Conservation (phyloP, 257 asterid species). For the Voacanga thouarsii region DNA sequence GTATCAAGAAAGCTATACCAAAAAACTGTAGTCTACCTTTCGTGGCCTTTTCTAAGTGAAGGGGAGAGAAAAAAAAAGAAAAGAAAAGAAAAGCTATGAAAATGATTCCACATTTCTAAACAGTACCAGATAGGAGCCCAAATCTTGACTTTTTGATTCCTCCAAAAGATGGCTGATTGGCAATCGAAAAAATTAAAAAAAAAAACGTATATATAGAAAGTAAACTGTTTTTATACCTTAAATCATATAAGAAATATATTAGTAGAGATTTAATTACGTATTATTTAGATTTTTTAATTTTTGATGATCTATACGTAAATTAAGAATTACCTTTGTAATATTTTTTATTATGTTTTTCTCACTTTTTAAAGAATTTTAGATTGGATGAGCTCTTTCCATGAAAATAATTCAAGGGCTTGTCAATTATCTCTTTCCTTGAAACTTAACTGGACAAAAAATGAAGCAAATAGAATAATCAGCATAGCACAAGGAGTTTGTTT, state of each 20-base stretch:
- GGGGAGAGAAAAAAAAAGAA: too few relatives aligned
- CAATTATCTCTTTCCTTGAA: neutral
- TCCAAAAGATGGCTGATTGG: neutral
- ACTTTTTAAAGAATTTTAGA: too few relatives aligned
- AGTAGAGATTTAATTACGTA: too few relatives aligned
- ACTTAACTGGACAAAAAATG: neutral
- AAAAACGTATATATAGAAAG: too few relatives aligned
- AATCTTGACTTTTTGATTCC: neutral
- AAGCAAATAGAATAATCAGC: neutral
- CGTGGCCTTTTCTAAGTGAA: neutral
- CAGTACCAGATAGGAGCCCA: neutral
- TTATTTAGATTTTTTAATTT: too few relatives aligned
- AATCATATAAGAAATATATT: too few relatives aligned
- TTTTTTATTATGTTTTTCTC: too few relatives aligned
- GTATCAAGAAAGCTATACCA: conserved; percentile 4
- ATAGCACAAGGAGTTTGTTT: neutral
- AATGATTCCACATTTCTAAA: conserved; percentile 1
- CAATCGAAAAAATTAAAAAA: neutral
- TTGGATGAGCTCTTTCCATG: neutral
- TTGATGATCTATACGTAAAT: too few relatives aligned
- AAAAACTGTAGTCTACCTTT: neutral
- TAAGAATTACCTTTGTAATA: too few relatives aligned
- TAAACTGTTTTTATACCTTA: too few relatives aligned
- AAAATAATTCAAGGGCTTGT: too few relatives aligned
- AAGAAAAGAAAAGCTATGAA: neutral